Base-by-base conservation (phyloP, 2,329 filamentous ascomycete genomes). In the Penicillium sp. region DNA sequence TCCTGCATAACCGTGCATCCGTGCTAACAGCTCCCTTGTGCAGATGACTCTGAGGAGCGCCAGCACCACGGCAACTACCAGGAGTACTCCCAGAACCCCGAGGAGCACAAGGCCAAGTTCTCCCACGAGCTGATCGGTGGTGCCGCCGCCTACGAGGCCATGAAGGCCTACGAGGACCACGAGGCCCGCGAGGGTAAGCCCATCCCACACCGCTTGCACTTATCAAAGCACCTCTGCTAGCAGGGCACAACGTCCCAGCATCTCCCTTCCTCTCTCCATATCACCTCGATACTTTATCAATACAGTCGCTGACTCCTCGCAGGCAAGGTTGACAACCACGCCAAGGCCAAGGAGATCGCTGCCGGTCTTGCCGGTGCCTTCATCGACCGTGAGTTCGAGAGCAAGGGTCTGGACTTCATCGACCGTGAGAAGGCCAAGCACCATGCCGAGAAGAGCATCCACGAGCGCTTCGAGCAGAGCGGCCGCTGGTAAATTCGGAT, bases 131-230 rank as follows among this genome's bases (percentile, higher is more conserved):
- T 91, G 49, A 72, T 94, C 51, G 89, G 87, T 58, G 89, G 89
- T 59, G 90, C 86, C 51, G 90, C 89, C 49, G 85, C 87, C 59
- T 94, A 91, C 71, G 87, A 87, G 64, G 90, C 87, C 65, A 88
- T 92, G 82, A 91, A 91, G 80, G 79, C 87, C 26, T 92, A 88
- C 67, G 89, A 92, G 76, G 84, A 91, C 68, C 81, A 83, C 66
- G 88, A 91, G 75, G 86, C 86, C 63, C 76, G 75, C 42, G 81
- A 91, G 67, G 89, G 87, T 86, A 77, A 40, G 76, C 19, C 67
- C 7, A 14, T 39, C n/a, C n/a, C n/a, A n/a, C n/a, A n/a, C n/a
- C n/a, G n/a, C n/a, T n/a, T n/a, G n/a, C n/a, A n/a, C n/a, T n/a
- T n/a, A n/a, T n/a, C n/a, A n/a, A n/a, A n/a, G n/a, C n/a, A n/a